phyloP scores from a whole-genome alignment of 768 basidiomycete genomes.

The Podaxis carcinomalis region DNA sequence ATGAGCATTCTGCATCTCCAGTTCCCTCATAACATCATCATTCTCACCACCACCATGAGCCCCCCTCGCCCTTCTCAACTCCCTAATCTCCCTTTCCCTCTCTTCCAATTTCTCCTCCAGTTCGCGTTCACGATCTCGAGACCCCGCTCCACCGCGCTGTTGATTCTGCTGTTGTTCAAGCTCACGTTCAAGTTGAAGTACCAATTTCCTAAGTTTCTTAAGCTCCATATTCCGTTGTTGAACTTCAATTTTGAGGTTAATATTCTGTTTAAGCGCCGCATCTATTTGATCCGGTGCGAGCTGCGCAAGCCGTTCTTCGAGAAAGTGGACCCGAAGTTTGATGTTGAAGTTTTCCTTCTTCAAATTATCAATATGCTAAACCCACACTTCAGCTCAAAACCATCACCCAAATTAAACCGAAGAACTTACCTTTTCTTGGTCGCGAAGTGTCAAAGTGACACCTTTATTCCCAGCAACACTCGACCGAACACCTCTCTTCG shows the following conservation, averaged over 20 bases:
- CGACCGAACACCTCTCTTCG: slow-evolving; percentile 23
- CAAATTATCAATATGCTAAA: slow-evolving; percentile 87
- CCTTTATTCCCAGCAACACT: slow-evolving; percentile 39
- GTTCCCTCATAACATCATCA: slow-evolving; percentile 53
- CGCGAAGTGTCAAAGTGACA: slow-evolving; percentile 73
- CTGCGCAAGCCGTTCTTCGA: slow-evolving; percentile 88
- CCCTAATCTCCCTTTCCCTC: slow-evolving; percentile 66
- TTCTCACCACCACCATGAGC: slow-evolving; percentile 30
- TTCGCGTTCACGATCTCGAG: slow-evolving; percentile 5
- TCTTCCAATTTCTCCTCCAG: slow-evolving; percentile 13
- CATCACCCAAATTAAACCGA: not conserved
- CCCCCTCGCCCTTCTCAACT: slow-evolving; percentile 53
- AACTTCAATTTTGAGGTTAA: slow-evolving; percentile 89
- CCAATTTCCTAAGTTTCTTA: slow-evolving; percentile 87
- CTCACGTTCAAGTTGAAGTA: slow-evolving; percentile 80
- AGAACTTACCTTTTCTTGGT: slow-evolving; percentile 86
- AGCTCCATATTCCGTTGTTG: slow-evolving; percentile 87
- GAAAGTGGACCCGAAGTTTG: slow-evolving; percentile 92
- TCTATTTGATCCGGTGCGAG: slow-evolving; percentile 92
- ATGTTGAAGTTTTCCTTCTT: slow-evolving; percentile 98
- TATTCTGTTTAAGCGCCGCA: slow-evolving; percentile 87
- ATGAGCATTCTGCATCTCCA: slow-evolving; percentile 59
- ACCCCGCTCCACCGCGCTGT: slow-evolving; percentile 34
- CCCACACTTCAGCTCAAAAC: not conserved
- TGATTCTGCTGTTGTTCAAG: slow-evolving; percentile 63